Evolutionary conservation across 306 rosid genomes (phyloP).

Genomic region (Cucurbita moschata): DNA sequence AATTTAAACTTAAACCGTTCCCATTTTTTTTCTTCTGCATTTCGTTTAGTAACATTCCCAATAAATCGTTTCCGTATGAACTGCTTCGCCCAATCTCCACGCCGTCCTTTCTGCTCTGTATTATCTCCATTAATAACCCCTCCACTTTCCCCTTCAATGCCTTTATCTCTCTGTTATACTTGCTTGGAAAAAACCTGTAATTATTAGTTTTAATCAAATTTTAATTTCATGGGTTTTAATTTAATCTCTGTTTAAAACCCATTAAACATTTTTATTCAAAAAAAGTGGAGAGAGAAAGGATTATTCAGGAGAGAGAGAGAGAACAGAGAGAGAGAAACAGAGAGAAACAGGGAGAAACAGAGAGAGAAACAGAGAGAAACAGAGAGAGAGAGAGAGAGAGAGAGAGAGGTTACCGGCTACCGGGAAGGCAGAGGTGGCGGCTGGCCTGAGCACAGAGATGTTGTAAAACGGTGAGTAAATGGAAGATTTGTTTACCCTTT

Average conservation of each 20-base stretch:
- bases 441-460: conserved; percentile 72
- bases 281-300: too few relatives aligned
- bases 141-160: conserved; percentile 70
- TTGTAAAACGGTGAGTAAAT: conserved; percentile 51
- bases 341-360: too few relatives aligned
- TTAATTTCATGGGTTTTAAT: too few relatives aligned
- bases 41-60: conserved; percentile 72
- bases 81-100: conserved; percentile 78
- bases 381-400: too few relatives aligned
- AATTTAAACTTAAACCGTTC: conserved; percentile 38
- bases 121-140: conserved; percentile 68
- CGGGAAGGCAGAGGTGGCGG: conserved; percentile 74
- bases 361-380: too few relatives aligned
- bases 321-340: too few relatives aligned
- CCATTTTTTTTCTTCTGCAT: conserved; percentile 43
- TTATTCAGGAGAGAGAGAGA: too few relatives aligned
- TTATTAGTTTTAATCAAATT: too few relatives aligned
- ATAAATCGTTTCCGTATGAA: conserved; percentile 62
- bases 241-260: too few relatives aligned
- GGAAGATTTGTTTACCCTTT: conserved; percentile 79
- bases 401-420: conserved; percentile 49
- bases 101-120: conserved; percentile 71
- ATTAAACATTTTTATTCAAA: too few relatives aligned
- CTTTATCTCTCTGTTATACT: conserved; percentile 86
- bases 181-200: conserved; percentile 62